Evolutionary conservation across 768 basidiomycete species (phyloP).

Genomic region (Suillus subluteus): DNA sequence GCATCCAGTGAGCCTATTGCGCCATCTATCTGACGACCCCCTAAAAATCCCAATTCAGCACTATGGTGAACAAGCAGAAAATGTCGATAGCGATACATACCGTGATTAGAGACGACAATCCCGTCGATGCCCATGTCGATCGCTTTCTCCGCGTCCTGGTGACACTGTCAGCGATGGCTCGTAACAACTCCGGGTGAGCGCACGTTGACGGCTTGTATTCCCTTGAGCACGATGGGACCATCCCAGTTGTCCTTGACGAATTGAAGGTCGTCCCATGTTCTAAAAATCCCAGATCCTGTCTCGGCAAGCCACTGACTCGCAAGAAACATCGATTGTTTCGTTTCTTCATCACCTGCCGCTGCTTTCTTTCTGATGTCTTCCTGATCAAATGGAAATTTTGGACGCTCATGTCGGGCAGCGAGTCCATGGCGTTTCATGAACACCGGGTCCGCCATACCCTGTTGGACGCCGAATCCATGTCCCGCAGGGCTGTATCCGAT

Average conservation of each 20-base stretch:
- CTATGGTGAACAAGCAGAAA: background rate
- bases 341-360: conserved; percentile 35
- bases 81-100: conserved; percentile 36
- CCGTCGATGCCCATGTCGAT: conserved; percentile 68
- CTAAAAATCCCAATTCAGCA: conserved; percentile 34
- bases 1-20: conserved; percentile 74
- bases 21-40: conserved; percentile 79
- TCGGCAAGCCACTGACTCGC: conserved; percentile 43
- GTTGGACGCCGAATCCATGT: conserved; percentile 43
- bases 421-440: conserved; percentile 45
- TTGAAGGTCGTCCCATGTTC: conserved; percentile 48
- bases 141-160: conserved; percentile 55
- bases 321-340: conserved; percentile 32
- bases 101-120: conserved; percentile 82
- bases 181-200: background rate
- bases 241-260: conserved; percentile 52
- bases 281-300: conserved; percentile 43
- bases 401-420: conserved; percentile 31
- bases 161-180: background rate
- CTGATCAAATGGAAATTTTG: conserved; percentile 41
- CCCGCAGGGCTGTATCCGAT: conserved; percentile 40
- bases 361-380: conserved; percentile 28
- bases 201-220: conserved; percentile 36
- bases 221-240: conserved; percentile 52
- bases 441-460: conserved; percentile 48